These are phyloP conservation scores for Mycosphaerelloides madeirae DNA, from an alignment of 2,329 filamentous ascomycete species.

Conservation along the genomic window DNA sequence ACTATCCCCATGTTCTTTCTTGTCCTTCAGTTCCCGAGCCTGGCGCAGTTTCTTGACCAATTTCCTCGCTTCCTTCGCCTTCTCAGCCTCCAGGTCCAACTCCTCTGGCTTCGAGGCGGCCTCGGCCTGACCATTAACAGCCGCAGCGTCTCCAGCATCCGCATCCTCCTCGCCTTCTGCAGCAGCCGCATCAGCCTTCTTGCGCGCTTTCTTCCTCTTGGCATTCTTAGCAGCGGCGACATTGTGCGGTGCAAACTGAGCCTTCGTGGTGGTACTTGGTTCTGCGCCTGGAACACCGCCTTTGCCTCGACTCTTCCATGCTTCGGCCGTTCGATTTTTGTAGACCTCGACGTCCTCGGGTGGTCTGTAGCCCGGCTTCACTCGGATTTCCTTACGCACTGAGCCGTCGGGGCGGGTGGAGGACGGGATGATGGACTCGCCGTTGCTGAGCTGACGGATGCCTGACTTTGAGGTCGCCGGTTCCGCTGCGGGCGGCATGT, in stretches of 20 bases:
- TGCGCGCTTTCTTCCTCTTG: constrained; percentile 66
- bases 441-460: constrained; percentile 68
- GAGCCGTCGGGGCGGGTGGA: constrained; percentile 83
- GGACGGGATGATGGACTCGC: constrained; percentile 82
- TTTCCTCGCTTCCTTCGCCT: constrained; percentile 87
- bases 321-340: constrained; percentile 84
- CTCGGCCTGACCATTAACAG: constrained; percentile 27
- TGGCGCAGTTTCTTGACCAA: constrained; percentile 93
- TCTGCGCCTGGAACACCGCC: constrained; percentile 65
- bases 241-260: constrained; percentile 43
- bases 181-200: constrained; percentile 52
- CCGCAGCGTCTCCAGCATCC: constrained; percentile 52
- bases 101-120: constrained; percentile 38
- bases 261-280: constrained; percentile 35
- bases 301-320: constrained; percentile 70
- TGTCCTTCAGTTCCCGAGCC: constrained; percentile 81
- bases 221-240: constrained; percentile 70
- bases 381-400: constrained; percentile 88
- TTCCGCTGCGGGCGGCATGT: constrained; percentile 40
- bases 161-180: constrained; percentile 68
- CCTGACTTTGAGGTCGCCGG: constrained; percentile 35
- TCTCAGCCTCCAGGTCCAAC: constrained; percentile 67
- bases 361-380: constrained; percentile 86
- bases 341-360: constrained; percentile 95
- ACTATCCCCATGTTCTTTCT: constrained; percentile 80